phyloP scores from a whole-genome alignment of 1,284 basidiomycete genomes.

The Lignosus rhinocerotis region DNA sequence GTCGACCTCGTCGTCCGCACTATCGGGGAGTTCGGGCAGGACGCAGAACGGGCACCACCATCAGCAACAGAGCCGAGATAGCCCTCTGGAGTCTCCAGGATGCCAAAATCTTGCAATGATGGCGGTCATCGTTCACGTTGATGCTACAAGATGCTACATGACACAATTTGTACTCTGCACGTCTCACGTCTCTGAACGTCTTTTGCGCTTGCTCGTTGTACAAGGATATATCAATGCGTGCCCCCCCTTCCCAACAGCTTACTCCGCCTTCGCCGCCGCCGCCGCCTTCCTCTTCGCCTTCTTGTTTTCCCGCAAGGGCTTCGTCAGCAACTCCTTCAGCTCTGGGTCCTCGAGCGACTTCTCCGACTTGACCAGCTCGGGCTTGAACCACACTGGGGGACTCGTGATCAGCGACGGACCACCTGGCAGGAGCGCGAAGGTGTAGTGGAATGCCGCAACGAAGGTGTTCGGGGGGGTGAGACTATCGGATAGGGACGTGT shows the following conservation, averaged over 20 bases:
- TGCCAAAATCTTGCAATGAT: conserved; percentile 8
- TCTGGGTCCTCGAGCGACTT: conserved; percentile 89
- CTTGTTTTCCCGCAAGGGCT: conserved; percentile 86
- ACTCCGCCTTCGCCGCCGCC: conserved; percentile 41
- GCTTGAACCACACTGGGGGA: conserved; percentile 89
- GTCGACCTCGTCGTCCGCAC: conserved; percentile 82
- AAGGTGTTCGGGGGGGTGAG: conserved; percentile 80
- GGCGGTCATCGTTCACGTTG: conserved; percentile 11
- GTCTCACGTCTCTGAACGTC: conserved; percentile 1
- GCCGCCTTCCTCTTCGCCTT: conserved; percentile 84
- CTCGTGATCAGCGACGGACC: conserved; percentile 87
- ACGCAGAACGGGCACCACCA: conserved; percentile 40
- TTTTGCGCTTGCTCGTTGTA: not conserved
- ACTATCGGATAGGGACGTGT: conserved; percentile 36
- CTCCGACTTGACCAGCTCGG: conserved; percentile 85
- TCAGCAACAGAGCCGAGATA: conserved; percentile 5
- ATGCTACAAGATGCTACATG: conserved; percentile 24
- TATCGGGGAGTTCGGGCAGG: conserved; percentile 74
- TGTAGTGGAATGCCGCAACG: conserved; percentile 95
- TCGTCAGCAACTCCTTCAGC: conserved; percentile 75
- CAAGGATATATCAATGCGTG: not conserved
- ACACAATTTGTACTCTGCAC: conserved; percentile 20
- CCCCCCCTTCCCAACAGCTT: conserved; percentile 17
- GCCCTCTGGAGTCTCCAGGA: not conserved
- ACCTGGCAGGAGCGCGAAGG: conserved; percentile 83